Base-by-base conservation (phyloP, 2,329 filamentous ascomycete species). In the Diaporthe humulicola region DNA sequence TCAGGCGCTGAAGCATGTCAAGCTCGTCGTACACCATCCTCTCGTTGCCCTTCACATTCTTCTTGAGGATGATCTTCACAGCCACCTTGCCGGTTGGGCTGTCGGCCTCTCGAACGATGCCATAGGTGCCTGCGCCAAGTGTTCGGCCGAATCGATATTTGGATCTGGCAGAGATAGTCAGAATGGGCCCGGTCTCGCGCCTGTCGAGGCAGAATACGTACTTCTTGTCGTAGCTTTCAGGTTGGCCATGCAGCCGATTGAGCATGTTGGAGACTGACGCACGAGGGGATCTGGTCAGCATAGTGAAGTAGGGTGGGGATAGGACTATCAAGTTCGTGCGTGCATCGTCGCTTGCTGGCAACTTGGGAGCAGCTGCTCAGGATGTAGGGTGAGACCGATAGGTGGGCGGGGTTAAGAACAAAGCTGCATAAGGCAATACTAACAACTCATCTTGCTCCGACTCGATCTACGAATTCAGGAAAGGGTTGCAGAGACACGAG, bases 181-280 rank as follows among this genome's bases (percentile, higher is more conserved):
- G 78, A 73, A 25, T 38, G 58, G 73, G 73, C 72, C 72, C 70
- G 78, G 75, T 58, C 45, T 79, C 73, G 77, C 78, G 78, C 28
- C 17, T 54, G 38, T 17, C 22, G 33, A 61, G 38, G 73, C 78
- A 56, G 71, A 69, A 74, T 74, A 81, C 88, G 81, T 87, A 97
- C 95, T 99, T 99, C 87, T 98, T 98, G 84, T 98, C 97, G 88
- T 99, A 99, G 87, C 95, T 98, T 80, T 98, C 95, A 79, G 96
- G 96, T 88, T 98, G 96, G 85, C 96, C 95, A 82, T 97, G 95
- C 81, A 98, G 93, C 90, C 96, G 95, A 87, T 96, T 98, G 81
- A 98, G 90, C 95, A 98, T 98, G 82, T 90, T 93, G 79, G 93
- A 88, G 87, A 98, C 95, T 98, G 76, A 71, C 54, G 30, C 28